Evolutionary conservation across 2,329 filamentous ascomycete genomes (phyloP).

Genomic region (Beauveria rudraprayagi): DNA sequence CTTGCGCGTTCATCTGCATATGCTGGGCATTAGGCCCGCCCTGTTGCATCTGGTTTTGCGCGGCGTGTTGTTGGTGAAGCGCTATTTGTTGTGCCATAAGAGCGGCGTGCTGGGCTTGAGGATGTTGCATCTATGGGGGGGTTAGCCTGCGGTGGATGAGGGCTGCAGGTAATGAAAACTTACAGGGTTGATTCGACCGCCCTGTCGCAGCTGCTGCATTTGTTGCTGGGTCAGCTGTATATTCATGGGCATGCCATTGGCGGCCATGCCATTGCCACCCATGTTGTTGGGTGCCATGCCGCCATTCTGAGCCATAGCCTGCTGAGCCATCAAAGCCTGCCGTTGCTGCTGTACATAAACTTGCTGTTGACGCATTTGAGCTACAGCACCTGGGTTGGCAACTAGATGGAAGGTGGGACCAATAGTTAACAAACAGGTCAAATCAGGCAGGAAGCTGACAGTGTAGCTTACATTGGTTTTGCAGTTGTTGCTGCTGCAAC

Average conservation of each 20-base stretch:
- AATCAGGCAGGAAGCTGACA: slow-evolving; percentile 1
- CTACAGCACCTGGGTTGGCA: slow-evolving; percentile 30
- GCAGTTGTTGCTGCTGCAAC: slow-evolving; percentile 39
- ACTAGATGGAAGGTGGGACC: slow-evolving; percentile 17
- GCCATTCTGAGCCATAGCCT: slow-evolving; percentile 39
- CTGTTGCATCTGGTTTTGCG: slow-evolving; percentile 27
- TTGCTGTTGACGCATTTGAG: slow-evolving; percentile 44
- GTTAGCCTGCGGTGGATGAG: neutral
- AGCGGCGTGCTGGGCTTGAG: slow-evolving; percentile 21
- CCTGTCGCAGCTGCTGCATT: slow-evolving; percentile 40
- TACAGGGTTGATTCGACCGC: slow-evolving; percentile 33
- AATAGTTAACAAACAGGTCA: neutral
- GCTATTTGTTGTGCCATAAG: slow-evolving; percentile 37
- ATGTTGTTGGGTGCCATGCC: slow-evolving; percentile 33
- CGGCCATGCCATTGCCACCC: slow-evolving; percentile 24
- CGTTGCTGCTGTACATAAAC: slow-evolving; percentile 49
- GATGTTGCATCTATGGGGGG: slow-evolving; percentile 14
- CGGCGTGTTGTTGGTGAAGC: slow-evolving; percentile 29
- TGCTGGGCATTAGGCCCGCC: slow-evolving; percentile 38
- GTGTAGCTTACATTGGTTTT: slow-evolving; percentile 26
- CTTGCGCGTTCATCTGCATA: slow-evolving; percentile 40
- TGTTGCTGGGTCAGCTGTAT: slow-evolving; percentile 43
- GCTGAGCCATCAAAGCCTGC: slow-evolving; percentile 47
- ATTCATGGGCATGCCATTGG: slow-evolving; percentile 44
- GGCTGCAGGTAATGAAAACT: slow-evolving; percentile 15